A percentile compares a stretch with the other conserved stretches of the same genome.
Evolutionary conservation across 2,329 filamentous ascomycete genomes (phyloP).

Genomic region (Blastomyces silverae): DNA sequence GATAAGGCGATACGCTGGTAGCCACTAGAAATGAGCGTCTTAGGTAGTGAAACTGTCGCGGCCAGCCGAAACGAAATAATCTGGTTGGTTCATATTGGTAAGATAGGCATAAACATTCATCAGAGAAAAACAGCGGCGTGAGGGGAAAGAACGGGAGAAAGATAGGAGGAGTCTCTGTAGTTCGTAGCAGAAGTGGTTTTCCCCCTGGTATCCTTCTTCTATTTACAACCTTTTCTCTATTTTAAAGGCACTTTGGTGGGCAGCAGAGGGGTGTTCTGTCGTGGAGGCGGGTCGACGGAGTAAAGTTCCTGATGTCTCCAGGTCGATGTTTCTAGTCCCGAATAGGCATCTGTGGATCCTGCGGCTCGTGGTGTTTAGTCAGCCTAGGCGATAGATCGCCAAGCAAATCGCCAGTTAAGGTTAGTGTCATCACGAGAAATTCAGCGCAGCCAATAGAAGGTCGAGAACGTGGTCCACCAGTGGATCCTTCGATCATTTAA

Average conservation of each 20-base stretch:
- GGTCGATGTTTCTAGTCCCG: not conserved
- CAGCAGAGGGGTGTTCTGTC: not conserved
- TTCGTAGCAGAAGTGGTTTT: not conserved
- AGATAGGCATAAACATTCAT: not conserved
- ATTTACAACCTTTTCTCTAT: not conserved
- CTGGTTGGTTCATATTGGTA: not conserved
- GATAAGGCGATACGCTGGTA: not conserved
- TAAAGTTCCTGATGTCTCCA: not conserved
- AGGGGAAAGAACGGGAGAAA: not conserved
- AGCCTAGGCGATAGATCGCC: not conserved
- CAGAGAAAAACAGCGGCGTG: not conserved
- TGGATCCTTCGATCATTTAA: not conserved
- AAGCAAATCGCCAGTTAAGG: not conserved
- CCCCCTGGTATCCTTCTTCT: not conserved
- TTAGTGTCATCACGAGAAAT: not conserved
- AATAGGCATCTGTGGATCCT: not conserved
- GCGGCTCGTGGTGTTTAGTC: not conserved
- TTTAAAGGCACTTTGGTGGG: not conserved
- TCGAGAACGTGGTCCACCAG: not conserved
- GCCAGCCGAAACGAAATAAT: not conserved
- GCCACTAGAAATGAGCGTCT: constrained; percentile 4
- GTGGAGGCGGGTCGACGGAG: too few relatives aligned
- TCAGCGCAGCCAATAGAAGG: not conserved
- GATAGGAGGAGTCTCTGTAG: not conserved
- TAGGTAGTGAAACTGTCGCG: not conserved